Conservation (phyloP, 208 protist genomes). For the Porcisia deanei region DNA sequence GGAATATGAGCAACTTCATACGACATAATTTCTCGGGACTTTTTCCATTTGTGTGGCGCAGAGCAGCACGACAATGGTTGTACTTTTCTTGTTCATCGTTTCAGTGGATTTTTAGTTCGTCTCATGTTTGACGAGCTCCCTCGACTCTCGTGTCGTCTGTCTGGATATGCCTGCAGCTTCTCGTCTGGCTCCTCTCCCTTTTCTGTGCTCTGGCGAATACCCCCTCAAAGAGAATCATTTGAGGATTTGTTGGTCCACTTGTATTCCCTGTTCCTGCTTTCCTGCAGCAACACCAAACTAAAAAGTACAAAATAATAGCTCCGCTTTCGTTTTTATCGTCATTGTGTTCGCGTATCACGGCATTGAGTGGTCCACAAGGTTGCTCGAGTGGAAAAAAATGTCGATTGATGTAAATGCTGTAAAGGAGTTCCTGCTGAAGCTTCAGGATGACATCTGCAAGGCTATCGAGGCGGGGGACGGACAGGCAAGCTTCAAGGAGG, state of each 20-base stretch:
- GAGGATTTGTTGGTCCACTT: background rate
- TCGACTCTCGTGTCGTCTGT: background rate
- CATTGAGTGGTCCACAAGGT: background rate
- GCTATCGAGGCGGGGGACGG: constrained; percentile 47
- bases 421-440: constrained; percentile 30
- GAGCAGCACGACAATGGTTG: background rate
- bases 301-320: background rate
- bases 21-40: background rate
- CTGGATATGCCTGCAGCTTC: background rate
- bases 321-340: background rate
- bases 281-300: background rate
- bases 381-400: constrained; percentile 7
- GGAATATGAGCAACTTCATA: too few relatives aligned
- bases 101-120: background rate
- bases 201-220: background rate
- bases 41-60: background rate
- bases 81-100: background rate
- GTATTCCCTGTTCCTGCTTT: background rate
- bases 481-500: constrained; percentile 51
- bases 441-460: constrained; percentile 63
- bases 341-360: constrained; percentile 5
- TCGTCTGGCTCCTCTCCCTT: background rate
- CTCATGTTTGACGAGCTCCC: too few relatives aligned
- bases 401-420: constrained; percentile 32
- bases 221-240: background rate